phyloP scores from a whole-genome alignment of 2,329 filamentous ascomycete genomes.

The Ramularia endophylla region DNA sequence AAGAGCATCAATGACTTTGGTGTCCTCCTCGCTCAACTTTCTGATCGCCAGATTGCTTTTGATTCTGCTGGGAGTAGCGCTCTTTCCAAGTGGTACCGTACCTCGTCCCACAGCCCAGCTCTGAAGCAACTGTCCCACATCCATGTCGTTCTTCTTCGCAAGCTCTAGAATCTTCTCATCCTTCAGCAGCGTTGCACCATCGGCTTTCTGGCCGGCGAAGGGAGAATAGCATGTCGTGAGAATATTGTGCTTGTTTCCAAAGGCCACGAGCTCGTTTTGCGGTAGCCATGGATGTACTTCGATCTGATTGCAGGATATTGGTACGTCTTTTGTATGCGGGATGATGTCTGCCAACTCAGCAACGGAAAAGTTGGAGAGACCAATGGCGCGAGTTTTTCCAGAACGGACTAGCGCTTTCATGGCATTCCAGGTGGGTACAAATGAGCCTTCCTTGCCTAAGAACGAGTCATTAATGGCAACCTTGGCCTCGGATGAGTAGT shows the following conservation, averaged over 20 bases:
- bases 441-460: slow-evolving; percentile 19
- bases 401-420: slow-evolving; percentile 24
- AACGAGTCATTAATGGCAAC: neutral
- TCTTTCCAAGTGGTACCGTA: slow-evolving; percentile 50
- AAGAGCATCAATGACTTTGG: slow-evolving; percentile 34
- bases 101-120: slow-evolving; percentile 52
- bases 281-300: slow-evolving; percentile 29
- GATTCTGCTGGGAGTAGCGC: slow-evolving; percentile 48
- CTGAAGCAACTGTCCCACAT: slow-evolving; percentile 51
- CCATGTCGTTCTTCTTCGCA: slow-evolving; percentile 55
- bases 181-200: slow-evolving; percentile 36
- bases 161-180: slow-evolving; percentile 59
- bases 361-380: slow-evolving; percentile 29
- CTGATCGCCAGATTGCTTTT: slow-evolving; percentile 21
- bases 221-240: slow-evolving; percentile 27
- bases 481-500: too few species aligned
- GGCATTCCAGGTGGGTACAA: slow-evolving; percentile 26
- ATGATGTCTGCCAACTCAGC: slow-evolving; percentile 23
- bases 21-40: slow-evolving; percentile 33
- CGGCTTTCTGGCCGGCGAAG: slow-evolving; percentile 24
- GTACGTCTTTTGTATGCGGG: slow-evolving; percentile 18
- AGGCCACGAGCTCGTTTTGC: slow-evolving; percentile 21
- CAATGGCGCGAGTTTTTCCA: slow-evolving; percentile 26
- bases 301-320: slow-evolving; percentile 26
- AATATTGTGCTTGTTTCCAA: slow-evolving; percentile 20